phyloP scores from a whole-genome alignment of 2,329 filamentous ascomycete species.

The Emericellopsis cladophorae region DNA sequence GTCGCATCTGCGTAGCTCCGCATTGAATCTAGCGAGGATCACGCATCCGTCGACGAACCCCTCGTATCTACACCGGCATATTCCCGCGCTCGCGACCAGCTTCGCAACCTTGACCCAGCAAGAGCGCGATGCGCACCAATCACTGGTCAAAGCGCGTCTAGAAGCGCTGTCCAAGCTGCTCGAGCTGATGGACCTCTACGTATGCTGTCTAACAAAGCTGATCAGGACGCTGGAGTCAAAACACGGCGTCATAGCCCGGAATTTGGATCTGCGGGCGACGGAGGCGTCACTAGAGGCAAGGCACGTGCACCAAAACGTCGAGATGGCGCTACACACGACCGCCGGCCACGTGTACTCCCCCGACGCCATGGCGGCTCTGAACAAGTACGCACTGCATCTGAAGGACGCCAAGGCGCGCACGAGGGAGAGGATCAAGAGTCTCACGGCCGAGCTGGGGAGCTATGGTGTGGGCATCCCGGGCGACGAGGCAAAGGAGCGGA shows the following conservation, averaged over 20 bases:
- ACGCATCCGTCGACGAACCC: constrained; percentile 36
- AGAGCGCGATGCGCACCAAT: constrained; percentile 14
- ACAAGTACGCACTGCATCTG: constrained; percentile 34
- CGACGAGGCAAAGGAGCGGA: constrained; percentile 28
- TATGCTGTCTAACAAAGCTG: constrained; percentile 25
- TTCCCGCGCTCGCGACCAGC: constrained; percentile 32
- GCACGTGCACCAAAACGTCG: constrained; percentile 23
- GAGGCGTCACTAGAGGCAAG: constrained; percentile 30
- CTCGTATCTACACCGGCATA: constrained; percentile 44
- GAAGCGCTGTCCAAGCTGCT: constrained; percentile 22
- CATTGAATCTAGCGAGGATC: constrained; percentile 33
- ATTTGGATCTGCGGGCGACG: constrained; percentile 35
- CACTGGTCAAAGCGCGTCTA: constrained; percentile 25
- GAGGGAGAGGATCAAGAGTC: constrained; percentile 26
- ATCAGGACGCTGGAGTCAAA: constrained; percentile 41
- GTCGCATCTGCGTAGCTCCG: constrained; percentile 32
- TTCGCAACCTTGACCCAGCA: constrained; percentile 21
- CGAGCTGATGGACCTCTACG: constrained; percentile 25
- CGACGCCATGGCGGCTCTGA: constrained; percentile 27
- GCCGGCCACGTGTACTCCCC: constrained; percentile 30
- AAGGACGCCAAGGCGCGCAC: constrained; percentile 32
- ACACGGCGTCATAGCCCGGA: constrained; percentile 37
- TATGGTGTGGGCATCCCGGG: constrained; percentile 32
- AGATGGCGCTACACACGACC: constrained; percentile 18
- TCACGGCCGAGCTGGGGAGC: constrained; percentile 29